Conservation (phyloP, 1,284 basidiomycete genomes). For the Volvariella surrecta region DNA sequence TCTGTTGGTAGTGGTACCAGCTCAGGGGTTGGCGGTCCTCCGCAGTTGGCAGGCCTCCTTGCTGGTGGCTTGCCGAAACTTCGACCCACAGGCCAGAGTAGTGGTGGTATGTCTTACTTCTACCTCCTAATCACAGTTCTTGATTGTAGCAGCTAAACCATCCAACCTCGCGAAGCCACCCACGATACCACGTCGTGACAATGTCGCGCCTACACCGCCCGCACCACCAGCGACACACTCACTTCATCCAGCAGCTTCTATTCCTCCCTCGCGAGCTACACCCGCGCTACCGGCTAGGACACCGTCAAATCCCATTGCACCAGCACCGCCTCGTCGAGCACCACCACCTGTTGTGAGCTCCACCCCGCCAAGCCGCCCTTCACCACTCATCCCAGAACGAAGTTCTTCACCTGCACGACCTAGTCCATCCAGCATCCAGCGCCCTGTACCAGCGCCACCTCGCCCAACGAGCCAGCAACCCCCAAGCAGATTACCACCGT, state of each 20-base stretch:
- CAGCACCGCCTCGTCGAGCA: conserved; percentile 19
- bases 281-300: conserved; percentile 17
- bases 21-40: conserved; percentile 40
- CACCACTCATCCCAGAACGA: conserved; percentile 24
- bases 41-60: conserved; percentile 80
- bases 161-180: conserved; percentile 39
- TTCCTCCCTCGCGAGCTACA: conserved; percentile 18
- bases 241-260: conserved; percentile 10
- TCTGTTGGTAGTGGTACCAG: conserved; percentile 16
- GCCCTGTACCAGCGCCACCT: conserved; percentile 19
- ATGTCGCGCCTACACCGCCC: too few relatives aligned
- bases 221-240: conserved; percentile 14
- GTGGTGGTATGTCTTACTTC: conserved; percentile 36
- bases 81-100: conserved; percentile 57
- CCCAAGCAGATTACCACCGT: conserved; percentile 13
- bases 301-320: conserved; percentile 16
- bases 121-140: not conserved
- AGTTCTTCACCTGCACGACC: conserved; percentile 23
- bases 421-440: conserved; percentile 12
- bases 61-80: conserved; percentile 88
- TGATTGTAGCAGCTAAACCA: not conserved
- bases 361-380: conserved; percentile 19
- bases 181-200: conserved; percentile 47
- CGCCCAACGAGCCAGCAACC: conserved; percentile 11
- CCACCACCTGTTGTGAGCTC: conserved; percentile 28